Evolutionary conservation across 495 filamentous ascomycete species (phyloP), one percentile per base, ranked within the genome.

Genomic region (Patellaria atrata): DNA sequence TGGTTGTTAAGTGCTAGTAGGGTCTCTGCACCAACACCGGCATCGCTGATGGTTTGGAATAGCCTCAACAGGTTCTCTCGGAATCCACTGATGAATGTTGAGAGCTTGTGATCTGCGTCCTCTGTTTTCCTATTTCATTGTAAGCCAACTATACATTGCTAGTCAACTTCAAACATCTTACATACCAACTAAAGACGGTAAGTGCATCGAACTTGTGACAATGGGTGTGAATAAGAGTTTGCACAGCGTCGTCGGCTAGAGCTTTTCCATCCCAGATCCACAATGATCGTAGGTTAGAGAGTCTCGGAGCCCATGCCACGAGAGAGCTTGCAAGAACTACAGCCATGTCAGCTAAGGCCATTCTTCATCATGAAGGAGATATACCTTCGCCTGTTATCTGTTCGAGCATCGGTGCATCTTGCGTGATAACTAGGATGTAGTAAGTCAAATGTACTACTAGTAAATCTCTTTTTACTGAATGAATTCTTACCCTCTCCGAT

Each of bases 171-270:
- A 29, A 12, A 17, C 35, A n/a, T 34, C 23, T 36, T 14, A 13
- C 48, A 28, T 58, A 67, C 63, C 66, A 71, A 30, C 43, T 52
- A 37, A 62, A 76, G 33, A 77, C 70, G 14, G 59, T 65, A 13
- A 86, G 46, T 20, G 66, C 58, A 26, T 67, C 60, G 44, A 86
- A 78, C 7, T 62, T 45, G 2, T 67, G 71, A 38, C 78, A 86
- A 45, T 68, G 57, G 23, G 60, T 40, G 11, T 56, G 50, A 20
- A 86, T 65, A n/a, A 66, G 59, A 6, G 50, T 49, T 10, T 65
- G 38, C 4, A 61, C 65, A 5, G 61, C 58, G 25, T 66, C 63
- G 22, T 62, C 55, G 27, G 55, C 61, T 0, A 86, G 61, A 13
- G 68, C 58, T 17, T 57, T 60, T 4, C 75, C 77, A 37, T 74